phyloP scores from a whole-genome alignment of 1,284 basidiomycete species.

The Fomes fomentarius region DNA sequence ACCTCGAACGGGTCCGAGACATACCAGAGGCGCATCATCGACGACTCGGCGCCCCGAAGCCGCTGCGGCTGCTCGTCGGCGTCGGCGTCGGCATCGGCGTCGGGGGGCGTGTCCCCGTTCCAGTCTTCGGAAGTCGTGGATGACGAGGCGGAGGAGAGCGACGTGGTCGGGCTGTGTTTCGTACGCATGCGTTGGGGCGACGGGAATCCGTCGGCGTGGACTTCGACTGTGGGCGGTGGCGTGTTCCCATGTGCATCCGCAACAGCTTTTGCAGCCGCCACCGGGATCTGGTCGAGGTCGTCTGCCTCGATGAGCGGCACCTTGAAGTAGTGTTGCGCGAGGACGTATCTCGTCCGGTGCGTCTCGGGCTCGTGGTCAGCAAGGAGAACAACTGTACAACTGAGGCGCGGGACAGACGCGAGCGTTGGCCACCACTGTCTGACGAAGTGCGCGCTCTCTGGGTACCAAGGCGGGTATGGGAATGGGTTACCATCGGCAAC shows the following conservation, averaged over 20 bases:
- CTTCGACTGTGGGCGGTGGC: too few species aligned
- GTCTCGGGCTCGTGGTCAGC: conserved; percentile 59
- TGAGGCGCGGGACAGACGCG: conserved; percentile 59
- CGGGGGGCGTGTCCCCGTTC: background rate
- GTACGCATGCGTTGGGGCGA: background rate
- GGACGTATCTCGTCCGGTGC: conserved; percentile 62
- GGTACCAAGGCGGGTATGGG: conserved; percentile 52
- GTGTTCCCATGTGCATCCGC: conserved; percentile 1
- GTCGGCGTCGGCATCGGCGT: background rate
- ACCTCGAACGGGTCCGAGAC: conserved; percentile 71
- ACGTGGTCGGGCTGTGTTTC: background rate
- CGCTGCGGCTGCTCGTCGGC: background rate
- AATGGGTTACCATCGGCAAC: conserved; percentile 26
- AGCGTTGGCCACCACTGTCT: conserved; percentile 79
- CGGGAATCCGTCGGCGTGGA: too few species aligned
- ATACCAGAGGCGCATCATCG: conserved; percentile 68
- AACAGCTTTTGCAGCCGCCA: conserved; percentile 11
- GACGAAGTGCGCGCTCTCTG: conserved; percentile 74
- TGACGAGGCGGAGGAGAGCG: conserved; percentile 4
- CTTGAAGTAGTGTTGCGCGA: conserved; percentile 75
- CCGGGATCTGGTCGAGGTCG: conserved; percentile 13
- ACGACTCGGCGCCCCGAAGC: conserved; percentile 20
- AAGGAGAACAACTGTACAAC: conserved; percentile 72
- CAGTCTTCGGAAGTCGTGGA: background rate
- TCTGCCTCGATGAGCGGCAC: conserved; percentile 47